These are phyloP conservation scores for Phytopythium sindhum DNA, from an alignment of 352 stramenopile genomes.

Conservation along the genomic window DNA sequence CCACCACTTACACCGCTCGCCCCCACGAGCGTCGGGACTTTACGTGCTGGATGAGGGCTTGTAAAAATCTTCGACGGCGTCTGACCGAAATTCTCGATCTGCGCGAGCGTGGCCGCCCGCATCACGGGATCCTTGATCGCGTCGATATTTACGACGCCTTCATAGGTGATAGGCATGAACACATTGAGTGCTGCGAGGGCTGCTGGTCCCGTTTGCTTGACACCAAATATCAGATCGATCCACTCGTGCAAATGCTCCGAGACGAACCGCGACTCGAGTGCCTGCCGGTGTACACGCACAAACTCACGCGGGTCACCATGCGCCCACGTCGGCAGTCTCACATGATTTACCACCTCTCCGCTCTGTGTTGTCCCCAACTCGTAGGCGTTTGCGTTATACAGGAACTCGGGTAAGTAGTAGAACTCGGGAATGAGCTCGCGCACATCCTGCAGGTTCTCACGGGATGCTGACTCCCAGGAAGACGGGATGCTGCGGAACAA, in stretches of 20 bases:
- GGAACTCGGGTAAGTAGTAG: conserved; percentile 75
- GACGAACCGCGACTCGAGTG: conserved; percentile 95
- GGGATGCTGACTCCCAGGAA: conserved; percentile 93
- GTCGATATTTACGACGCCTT: conserved; percentile 80
- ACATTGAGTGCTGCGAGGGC: conserved; percentile 94
- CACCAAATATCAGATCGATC: conserved; percentile 98
- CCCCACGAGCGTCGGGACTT: conserved; percentile 35
- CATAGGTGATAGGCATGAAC: conserved; percentile 86
- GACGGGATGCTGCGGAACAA: conserved; percentile 95
- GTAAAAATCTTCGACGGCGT: conserved; percentile 80
- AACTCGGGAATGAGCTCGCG: conserved; percentile 82
- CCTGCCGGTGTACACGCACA: conserved; percentile 92
- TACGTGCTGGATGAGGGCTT: conserved; percentile 57
- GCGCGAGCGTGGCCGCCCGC: conserved; percentile 86
- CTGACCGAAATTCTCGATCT: conserved; percentile 92
- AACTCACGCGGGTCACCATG: conserved; percentile 92
- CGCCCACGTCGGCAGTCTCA: conserved; percentile 93
- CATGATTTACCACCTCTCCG: conserved; percentile 90
- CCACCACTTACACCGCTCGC: not conserved
- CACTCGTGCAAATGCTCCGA: conserved; percentile 96
- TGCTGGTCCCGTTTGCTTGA: conserved; percentile 91
- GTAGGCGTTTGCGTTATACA: conserved; percentile 75
- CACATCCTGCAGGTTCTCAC: conserved; percentile 89
- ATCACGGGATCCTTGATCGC: conserved; percentile 86
- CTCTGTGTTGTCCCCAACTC: conserved; percentile 68